phyloP scores from a whole-genome alignment of 2,329 filamentous ascomycete genomes.

The Monosporascus cannonballus region DNA sequence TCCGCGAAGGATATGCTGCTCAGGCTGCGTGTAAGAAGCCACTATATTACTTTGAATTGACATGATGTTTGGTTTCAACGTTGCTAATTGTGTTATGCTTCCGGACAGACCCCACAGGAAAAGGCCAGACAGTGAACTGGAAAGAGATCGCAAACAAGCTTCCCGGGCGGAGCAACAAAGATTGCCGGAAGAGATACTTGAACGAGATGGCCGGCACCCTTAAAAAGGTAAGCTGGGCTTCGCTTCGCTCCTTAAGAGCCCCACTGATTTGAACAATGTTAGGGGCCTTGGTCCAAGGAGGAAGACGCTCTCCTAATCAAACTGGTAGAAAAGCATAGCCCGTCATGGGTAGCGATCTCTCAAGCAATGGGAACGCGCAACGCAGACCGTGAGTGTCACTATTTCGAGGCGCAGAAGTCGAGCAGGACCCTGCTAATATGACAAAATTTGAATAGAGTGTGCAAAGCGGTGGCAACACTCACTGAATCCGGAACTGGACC shows the following conservation, averaged over 20 bases:
- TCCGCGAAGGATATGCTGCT: background rate
- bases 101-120: background rate
- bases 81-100: background rate
- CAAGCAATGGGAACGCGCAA: slow-evolving; percentile 2
- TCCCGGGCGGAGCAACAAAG: slow-evolving; percentile 1
- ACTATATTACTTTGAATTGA: too few relatives aligned
- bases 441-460: background rate
- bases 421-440: too few relatives aligned
- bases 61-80: background rate
- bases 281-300: slow-evolving; percentile 2
- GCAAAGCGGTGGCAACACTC: slow-evolving; percentile 1
- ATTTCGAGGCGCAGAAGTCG: too few relatives aligned
- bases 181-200: slow-evolving; percentile 1
- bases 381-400: background rate
- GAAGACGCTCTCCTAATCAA: slow-evolving; percentile 1
- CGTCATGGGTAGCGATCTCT: background rate
- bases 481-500: background rate
- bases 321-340: background rate
- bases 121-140: slow-evolving; percentile 1
- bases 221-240: background rate
- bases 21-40: background rate
- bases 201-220: slow-evolving; percentile 1
- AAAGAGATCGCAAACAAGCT: slow-evolving; percentile 1
- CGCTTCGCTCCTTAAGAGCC: too few relatives aligned
- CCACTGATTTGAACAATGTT: background rate